Conservation (phyloP, 768 basidiomycete species). For the Trametes maxima region DNA sequence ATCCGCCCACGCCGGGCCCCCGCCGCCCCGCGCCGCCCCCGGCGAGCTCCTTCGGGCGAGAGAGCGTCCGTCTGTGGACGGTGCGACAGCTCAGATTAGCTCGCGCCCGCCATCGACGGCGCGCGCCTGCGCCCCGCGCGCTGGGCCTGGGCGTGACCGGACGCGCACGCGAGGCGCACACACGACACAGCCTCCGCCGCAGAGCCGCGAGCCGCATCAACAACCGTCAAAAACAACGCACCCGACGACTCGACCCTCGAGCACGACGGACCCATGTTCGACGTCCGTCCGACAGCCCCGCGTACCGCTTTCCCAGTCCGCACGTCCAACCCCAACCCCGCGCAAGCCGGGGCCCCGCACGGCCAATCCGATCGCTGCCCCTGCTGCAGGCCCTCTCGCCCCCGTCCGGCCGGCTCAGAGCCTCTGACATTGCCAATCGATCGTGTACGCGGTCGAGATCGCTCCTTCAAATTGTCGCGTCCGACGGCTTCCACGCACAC, state of each 20-base stretch:
- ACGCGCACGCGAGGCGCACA: background rate
- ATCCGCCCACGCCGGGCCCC: background rate
- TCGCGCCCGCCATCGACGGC: conserved; percentile 2
- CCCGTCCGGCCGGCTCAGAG: too few species aligned
- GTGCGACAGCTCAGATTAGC: conserved; percentile 6
- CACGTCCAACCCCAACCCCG: background rate
- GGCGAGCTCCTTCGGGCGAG: background rate
- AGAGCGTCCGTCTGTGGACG: background rate
- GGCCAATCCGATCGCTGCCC: too few species aligned
- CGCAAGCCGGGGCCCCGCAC: background rate
- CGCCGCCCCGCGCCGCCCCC: background rate
- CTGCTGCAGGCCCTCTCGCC: too few species aligned
- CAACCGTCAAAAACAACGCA: conserved; percentile 12
- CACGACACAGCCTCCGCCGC: conserved; percentile 9
- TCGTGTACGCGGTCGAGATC: conserved; percentile 13
- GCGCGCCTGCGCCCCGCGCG: background rate
- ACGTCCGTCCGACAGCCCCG: background rate
- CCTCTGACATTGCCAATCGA: background rate
- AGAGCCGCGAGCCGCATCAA: conserved; percentile 8
- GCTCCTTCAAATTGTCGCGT: background rate
- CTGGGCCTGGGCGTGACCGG: background rate
- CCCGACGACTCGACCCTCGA: background rate
- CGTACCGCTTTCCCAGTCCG: background rate
- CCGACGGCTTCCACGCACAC: background rate
- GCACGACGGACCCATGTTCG: too few species aligned